phyloP scores from a whole-genome alignment of 2,329 filamentous ascomycete genomes.

The Sporothrix curviconia region DNA sequence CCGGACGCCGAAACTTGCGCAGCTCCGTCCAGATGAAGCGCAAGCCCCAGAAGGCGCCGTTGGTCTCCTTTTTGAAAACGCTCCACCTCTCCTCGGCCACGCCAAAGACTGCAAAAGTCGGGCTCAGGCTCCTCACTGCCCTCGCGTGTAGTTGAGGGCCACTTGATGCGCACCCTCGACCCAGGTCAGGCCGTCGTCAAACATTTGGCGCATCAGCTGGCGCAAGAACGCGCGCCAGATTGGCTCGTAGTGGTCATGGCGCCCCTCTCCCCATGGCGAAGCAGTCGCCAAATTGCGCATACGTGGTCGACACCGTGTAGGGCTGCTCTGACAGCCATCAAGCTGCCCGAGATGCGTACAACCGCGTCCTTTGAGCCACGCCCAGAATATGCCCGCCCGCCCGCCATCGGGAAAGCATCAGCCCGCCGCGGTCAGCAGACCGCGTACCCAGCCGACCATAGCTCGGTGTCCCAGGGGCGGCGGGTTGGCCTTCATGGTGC shows the following conservation, averaged over 20 bases:
- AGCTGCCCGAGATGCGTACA: slow-evolving; percentile 64
- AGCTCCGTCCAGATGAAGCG: slow-evolving; percentile 79
- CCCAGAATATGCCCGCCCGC: slow-evolving; percentile 61
- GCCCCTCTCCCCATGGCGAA: slow-evolving; percentile 67
- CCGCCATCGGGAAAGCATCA: slow-evolving; percentile 69
- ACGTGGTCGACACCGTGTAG: slow-evolving; percentile 75
- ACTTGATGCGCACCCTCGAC: slow-evolving; percentile 72
- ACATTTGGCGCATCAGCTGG: slow-evolving; percentile 61
- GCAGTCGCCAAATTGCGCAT: slow-evolving; percentile 71
- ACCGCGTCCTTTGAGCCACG: slow-evolving; percentile 69
- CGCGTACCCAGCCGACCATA: slow-evolving; percentile 60
- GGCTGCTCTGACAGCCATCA: slow-evolving; percentile 74
- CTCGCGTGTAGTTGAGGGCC: slow-evolving; percentile 64
- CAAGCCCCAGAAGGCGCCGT: slow-evolving; percentile 67
- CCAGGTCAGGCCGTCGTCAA: slow-evolving; percentile 78
- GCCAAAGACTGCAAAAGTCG: slow-evolving; percentile 63
- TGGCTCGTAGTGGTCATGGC: slow-evolving; percentile 79
- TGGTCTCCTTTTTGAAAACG: slow-evolving; percentile 62
- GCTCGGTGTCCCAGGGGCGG: slow-evolving; percentile 51
- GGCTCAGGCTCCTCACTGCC: slow-evolving; percentile 59
- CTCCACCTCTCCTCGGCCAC: slow-evolving; percentile 72
- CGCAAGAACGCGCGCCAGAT: slow-evolving; percentile 73
- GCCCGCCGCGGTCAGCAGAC: slow-evolving; percentile 54
- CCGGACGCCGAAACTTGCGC: slow-evolving; percentile 56
- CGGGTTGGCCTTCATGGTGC: slow-evolving; percentile 29